Percentiles rank a stretch among this genome's conserved stretches.
Conservation (phyloP, 352 stramenopile genomes). For the Phytophthora sojae region DNA sequence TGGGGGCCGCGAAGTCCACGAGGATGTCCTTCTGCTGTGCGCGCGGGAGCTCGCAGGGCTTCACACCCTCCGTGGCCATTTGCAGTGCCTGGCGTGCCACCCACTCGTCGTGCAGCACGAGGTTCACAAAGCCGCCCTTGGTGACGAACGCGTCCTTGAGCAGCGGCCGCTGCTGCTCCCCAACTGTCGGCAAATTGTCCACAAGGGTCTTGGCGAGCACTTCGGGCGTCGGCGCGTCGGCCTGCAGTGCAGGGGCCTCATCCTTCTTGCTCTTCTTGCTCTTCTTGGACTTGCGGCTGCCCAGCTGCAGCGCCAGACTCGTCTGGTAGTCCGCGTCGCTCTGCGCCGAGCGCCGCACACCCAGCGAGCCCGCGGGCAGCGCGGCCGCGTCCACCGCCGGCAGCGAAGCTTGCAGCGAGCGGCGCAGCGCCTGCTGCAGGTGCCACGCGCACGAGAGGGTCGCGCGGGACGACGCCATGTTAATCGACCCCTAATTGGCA, state of each 20-base stretch:
- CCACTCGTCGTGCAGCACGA: slow-evolving; percentile 76
- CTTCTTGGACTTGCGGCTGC: slow-evolving; percentile 37
- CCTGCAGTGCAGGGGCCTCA: background rate
- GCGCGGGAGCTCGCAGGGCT: slow-evolving; percentile 23
- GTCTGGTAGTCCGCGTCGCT: slow-evolving; percentile 80
- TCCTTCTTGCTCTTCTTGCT: background rate
- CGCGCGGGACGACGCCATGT: background rate
- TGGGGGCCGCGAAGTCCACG: slow-evolving; percentile 85
- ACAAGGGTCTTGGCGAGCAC: slow-evolving; percentile 51
- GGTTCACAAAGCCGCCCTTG: slow-evolving; percentile 80
- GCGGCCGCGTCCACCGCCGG: slow-evolving; percentile 34
- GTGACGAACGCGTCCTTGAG: slow-evolving; percentile 64
- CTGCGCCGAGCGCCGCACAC: slow-evolving; percentile 74
- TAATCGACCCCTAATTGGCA: background rate
- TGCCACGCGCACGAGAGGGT: slow-evolving; percentile 61
- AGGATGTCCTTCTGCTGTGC: slow-evolving; percentile 51
- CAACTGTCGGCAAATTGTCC: slow-evolving; percentile 24
- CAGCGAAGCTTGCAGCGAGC: slow-evolving; percentile 44
- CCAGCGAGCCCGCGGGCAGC: slow-evolving; percentile 40
- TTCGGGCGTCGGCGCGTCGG: slow-evolving; percentile 31
- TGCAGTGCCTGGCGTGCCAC: slow-evolving; percentile 62
- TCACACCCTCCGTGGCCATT: slow-evolving; percentile 67
- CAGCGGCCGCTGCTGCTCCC: slow-evolving; percentile 10
- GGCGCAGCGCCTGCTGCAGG: slow-evolving; percentile 56
- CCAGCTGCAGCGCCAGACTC: slow-evolving; percentile 66